Base-by-base conservation (phyloP, 768 basidiomycete genomes). In the Hydnomerulius pinastri region DNA sequence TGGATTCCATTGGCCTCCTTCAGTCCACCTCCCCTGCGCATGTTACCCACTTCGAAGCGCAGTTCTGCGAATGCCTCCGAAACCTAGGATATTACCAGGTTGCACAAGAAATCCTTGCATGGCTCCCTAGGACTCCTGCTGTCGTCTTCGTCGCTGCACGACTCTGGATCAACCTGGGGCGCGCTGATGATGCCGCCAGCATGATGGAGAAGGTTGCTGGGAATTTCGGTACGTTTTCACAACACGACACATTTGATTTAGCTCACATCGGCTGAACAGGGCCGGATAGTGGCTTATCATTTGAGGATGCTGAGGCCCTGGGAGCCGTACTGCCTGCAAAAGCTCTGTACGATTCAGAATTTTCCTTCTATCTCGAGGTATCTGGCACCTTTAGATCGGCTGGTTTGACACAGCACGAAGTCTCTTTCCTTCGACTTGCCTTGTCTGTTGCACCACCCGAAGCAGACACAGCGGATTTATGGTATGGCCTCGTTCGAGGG, bases 91-190 rank as follows among this genome's bases (percentile, higher is more conserved):
- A 87, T 59, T 73, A 76, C 50, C 75, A 80, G 50, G 73, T 80
- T 29, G 77, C 88, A 2, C 69, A 78, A 43, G 85, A 87, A 53
- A 72, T 90, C 48, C 70, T 91, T 39, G 81, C 82, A 20, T 88
- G 88, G 82, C 77, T 94, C 23, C 92, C 93, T 10, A 73, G 85
- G 40, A 87, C 87, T 13, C 82, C 92, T 23, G 89, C 81, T 4
- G 82, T 83, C 42, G 77, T 78, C 25, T 96, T 91, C 66, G 80
- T 95, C 32, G 77, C 80, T 32, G 84, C 85, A 5, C 75, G 84
- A 55, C 71, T 92, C 6, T 81, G 79, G 75, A 67, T 92, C 38
- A 76, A 81, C 54, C 69, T 81, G 27, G 85, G 87, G 4, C 79
- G 85, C 29, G 71, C 79, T 23, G 89, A 87, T 43, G 91, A 94